phyloP scores from a whole-genome alignment of 2,329 filamentous ascomycete genomes.

The Aureobasidium zeae region DNA sequence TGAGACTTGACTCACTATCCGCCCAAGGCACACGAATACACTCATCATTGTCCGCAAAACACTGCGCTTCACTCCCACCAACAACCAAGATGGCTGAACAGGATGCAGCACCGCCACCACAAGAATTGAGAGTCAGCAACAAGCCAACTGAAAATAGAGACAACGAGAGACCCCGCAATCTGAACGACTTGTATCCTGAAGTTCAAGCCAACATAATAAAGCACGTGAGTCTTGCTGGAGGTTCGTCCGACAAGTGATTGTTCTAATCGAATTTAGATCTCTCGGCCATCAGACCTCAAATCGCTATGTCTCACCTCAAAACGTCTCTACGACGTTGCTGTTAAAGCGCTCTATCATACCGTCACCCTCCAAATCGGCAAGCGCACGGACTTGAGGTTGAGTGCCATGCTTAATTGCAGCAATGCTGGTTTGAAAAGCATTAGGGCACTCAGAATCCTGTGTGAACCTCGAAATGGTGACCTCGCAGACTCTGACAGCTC shows the following conservation, averaged over 20 bases:
- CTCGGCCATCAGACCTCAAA: constrained; percentile 39
- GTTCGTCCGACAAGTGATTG: no score
- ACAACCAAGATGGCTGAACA: background rate
- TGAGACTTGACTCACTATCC: no score
- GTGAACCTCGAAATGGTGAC: constrained; percentile 28
- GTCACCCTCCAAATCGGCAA: constrained; percentile 40
- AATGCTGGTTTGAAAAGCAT: constrained; percentile 42
- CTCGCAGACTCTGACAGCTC: constrained; percentile 26
- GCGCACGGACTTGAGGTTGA: constrained; percentile 35
- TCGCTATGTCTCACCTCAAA: constrained; percentile 40
- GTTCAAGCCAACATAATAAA: constrained; percentile 1
- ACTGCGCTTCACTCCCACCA: background rate
- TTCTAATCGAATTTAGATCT: constrained; percentile 26
- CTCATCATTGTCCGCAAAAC: no score
- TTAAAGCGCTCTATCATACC: constrained; percentile 38
- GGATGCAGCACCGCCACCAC: background rate
- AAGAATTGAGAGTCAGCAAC: background rate
- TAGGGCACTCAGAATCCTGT: constrained; percentile 38
- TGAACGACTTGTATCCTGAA: background rate
- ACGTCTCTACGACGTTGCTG: constrained; percentile 38
- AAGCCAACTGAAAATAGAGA: background rate
- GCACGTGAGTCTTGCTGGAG: constrained; percentile 11
- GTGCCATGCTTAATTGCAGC: constrained; percentile 37
- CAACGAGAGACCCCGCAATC: background rate
- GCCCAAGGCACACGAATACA: no score